These are phyloP conservation scores for Phytophthora capsici DNA, from an alignment of 352 stramenopile species.

Conservation along the genomic window DNA sequence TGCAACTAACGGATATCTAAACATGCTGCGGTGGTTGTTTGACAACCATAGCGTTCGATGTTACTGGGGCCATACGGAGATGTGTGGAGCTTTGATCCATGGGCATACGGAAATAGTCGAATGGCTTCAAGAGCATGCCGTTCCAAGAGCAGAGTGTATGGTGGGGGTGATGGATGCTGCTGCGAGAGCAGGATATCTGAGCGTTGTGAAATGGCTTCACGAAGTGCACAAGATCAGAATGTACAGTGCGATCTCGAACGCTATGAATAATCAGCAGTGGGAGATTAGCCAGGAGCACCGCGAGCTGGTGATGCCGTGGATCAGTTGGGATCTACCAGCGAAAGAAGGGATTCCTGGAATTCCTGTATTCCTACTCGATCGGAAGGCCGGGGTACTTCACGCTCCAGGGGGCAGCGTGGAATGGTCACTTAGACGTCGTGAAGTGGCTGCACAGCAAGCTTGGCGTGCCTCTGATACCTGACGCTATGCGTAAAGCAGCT, in stretches of 20 bases:
- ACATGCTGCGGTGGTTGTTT: slow-evolving; percentile 30
- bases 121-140: slow-evolving; percentile 22
- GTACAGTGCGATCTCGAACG: slow-evolving; percentile 9
- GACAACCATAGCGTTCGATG: slow-evolving; percentile 20
- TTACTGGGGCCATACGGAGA: slow-evolving; percentile 27
- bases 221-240: slow-evolving; percentile 19
- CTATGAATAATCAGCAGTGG: slow-evolving; percentile 23
- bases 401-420: slow-evolving; percentile 19
- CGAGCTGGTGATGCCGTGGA: slow-evolving; percentile 25
- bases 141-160: slow-evolving; percentile 21
- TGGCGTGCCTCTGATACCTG: not conserved
- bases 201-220: slow-evolving; percentile 28
- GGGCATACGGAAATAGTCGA: slow-evolving; percentile 9
- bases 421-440: slow-evolving; percentile 25
- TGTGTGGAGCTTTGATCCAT: slow-evolving; percentile 21
- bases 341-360: slow-evolving; percentile 31
- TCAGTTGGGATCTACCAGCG: slow-evolving; percentile 26
- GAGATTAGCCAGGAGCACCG: slow-evolving; percentile 23
- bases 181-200: slow-evolving; percentile 12
- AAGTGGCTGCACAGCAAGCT: slow-evolving; percentile 27
- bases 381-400: slow-evolving; percentile 19
- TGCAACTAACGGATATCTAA: slow-evolving; percentile 15
- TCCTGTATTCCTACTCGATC: slow-evolving; percentile 21
- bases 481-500: slow-evolving; percentile 25
- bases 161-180: slow-evolving; percentile 29